phyloP scores from a whole-genome alignment of 2,329 filamentous ascomycete genomes.

The Alternaria brassicae region DNA sequence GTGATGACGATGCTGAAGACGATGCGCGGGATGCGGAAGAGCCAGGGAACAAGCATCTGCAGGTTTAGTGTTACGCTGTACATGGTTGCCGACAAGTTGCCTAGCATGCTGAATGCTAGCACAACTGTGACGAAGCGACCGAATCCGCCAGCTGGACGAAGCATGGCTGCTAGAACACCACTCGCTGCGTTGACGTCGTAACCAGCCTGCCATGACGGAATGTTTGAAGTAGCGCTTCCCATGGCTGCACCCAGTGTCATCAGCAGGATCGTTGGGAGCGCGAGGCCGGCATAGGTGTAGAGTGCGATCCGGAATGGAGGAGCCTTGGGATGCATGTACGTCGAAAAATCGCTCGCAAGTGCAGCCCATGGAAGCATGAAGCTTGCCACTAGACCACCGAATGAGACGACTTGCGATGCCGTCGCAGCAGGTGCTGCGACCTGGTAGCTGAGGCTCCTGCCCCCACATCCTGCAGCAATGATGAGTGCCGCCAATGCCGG shows the following conservation, averaged over 20 bases:
- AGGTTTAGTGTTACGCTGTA: constrained; percentile 71
- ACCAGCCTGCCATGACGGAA: constrained; percentile 61
- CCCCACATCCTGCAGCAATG: constrained; percentile 64
- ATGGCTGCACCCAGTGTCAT: constrained; percentile 72
- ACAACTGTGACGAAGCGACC: constrained; percentile 68
- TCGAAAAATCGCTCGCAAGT: constrained; percentile 66
- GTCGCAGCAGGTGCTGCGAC: constrained; percentile 52
- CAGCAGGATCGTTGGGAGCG: constrained; percentile 63
- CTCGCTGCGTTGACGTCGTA: constrained; percentile 64
- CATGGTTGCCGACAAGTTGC: constrained; percentile 66
- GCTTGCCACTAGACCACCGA: constrained; percentile 67
- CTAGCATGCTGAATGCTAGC: constrained; percentile 61
- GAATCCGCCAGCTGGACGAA: constrained; percentile 64
- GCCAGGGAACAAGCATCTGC: constrained; percentile 66
- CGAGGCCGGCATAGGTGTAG: constrained; percentile 65
- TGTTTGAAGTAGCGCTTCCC: constrained; percentile 63
- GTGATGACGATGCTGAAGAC: constrained; percentile 65
- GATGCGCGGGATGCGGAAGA: constrained; percentile 64
- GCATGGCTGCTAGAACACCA: constrained; percentile 67
- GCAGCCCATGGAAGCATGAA: constrained; percentile 70
- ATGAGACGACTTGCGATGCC: constrained; percentile 60
- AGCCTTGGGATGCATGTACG: constrained; percentile 65
- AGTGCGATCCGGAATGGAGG: constrained; percentile 59
- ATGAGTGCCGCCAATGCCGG: constrained; percentile 62
- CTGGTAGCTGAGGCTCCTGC: constrained; percentile 59